A percentile compares a stretch with the other conserved stretches of the same genome.
These are phyloP conservation scores for Melastoma malabathricum DNA, from an alignment of 345 rosid species.

Conservation along the genomic window DNA sequence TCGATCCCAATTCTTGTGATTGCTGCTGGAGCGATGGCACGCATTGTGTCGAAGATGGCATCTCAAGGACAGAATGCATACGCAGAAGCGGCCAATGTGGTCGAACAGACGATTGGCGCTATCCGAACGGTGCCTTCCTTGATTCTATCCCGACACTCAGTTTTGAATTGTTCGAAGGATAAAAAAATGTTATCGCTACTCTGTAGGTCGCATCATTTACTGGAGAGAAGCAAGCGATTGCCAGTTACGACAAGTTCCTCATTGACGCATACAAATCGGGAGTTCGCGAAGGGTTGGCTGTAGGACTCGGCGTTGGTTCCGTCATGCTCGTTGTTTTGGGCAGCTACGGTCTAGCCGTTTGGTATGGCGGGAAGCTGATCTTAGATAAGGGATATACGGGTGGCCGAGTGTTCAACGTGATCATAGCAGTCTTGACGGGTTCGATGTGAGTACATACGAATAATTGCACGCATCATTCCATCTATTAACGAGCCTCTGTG, in stretches of 20 bases:
- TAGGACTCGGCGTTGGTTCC: slow-evolving; percentile 12
- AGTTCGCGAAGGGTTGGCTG: slow-evolving; percentile 11
- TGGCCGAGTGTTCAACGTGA: slow-evolving; percentile 30
- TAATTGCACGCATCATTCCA: slow-evolving; percentile 30
- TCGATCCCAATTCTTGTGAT: slow-evolving; percentile 56
- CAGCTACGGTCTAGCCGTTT: slow-evolving; percentile 13
- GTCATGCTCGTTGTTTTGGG: slow-evolving; percentile 22
- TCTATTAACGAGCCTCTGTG: too few relatives aligned
- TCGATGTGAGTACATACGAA: slow-evolving; percentile 50
- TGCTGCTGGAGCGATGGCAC: slow-evolving; percentile 46
- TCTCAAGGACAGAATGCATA: slow-evolving; percentile 10
- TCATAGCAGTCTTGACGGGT: slow-evolving; percentile 23
- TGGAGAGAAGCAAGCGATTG: slow-evolving; percentile 11
- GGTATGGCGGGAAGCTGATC: slow-evolving; percentile 11
- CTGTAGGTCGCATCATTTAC: slow-evolving; percentile 12
- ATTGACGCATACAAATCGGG: slow-evolving; percentile 23
- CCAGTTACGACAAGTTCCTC: slow-evolving; percentile 7
- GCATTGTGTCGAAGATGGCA: slow-evolving; percentile 20
- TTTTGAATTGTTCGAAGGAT: background rate
- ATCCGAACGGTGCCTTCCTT: too few relatives aligned
- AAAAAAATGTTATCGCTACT: background rate
- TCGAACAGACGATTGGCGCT: slow-evolving; percentile 8
- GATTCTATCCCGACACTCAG: background rate
- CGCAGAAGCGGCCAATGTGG: slow-evolving; percentile 41
- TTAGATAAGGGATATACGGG: slow-evolving; percentile 10